Evolutionary conservation across 495 filamentous ascomycete species (phyloP), one percentile per base, ranked within the genome.

Genomic region (Hypoxylon perforatum): DNA sequence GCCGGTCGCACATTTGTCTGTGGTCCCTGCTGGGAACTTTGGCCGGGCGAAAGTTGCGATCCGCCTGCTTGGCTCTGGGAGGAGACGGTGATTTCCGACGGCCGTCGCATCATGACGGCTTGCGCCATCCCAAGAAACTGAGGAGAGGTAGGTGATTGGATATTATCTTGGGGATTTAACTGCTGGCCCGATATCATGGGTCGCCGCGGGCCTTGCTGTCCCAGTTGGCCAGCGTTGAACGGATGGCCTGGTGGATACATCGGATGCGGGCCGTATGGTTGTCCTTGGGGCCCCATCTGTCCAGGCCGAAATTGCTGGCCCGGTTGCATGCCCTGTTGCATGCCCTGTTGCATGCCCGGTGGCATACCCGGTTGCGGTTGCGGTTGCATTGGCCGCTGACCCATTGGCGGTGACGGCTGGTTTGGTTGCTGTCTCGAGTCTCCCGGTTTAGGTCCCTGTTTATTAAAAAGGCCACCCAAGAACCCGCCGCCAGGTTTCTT

Each of bases 51-150:
- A 1, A 63, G 47, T n/a, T 50, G 63, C 2, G 65, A 12, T 18
- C 47, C 45, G 4, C 49, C 61, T 22, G 17, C 17, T 21, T 51
- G 50, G 25, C 38, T 70, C 18, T 70, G 72, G 12, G 60, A 36
- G 4, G 70, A 60, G n/a, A 75, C 66, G 0, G 72, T 75, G 38
- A 75, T 66, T 50, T 70, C 72, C 1, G 72, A 70, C 17, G 72
- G 69, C 10, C 72, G 63, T 33, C 61, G 70, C 25, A 73, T 70
- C 47, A 57, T 48, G 11, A 73, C 48, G 6, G 36, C 39, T 33
- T 70, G 70, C 17, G 72, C 72, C n/a, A 47, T 75, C 21, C 63
- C 57, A 12, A 75, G 53, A 25, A 69, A 44, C 10, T 71, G 72
- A 11, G 63, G 41, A 11, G 66, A 64, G 3, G 33, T 33, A 48